Conservation (phyloP, 1,139 yeast genomes). For the Taphrina communis region DNA sequence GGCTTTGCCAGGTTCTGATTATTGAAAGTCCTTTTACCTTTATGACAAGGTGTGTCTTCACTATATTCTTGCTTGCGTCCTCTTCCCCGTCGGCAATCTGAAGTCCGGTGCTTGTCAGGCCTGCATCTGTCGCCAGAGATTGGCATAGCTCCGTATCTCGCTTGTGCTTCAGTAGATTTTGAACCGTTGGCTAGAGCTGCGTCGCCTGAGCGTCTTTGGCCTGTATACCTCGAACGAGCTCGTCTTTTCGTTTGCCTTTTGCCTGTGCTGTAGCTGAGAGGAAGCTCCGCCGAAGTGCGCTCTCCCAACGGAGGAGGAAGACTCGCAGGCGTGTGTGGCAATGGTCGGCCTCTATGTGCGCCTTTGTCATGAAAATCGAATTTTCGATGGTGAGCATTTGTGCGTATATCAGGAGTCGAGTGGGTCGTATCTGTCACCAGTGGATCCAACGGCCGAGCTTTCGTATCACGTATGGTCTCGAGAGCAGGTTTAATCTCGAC, state of each 20-base stretch:
- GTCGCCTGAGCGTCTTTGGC: neutral
- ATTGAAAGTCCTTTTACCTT: neutral
- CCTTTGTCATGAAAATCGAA: neutral
- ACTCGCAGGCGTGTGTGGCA: constrained; percentile 1
- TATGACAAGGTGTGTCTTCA: neutral
- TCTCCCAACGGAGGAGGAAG: neutral
- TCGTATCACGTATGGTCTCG: too few relatives aligned
- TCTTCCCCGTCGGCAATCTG: too few relatives aligned
- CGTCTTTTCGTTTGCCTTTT: too few relatives aligned
- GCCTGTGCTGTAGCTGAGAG: neutral
- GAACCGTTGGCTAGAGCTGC: neutral
- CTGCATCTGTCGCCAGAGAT: neutral
- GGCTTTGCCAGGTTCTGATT: neutral
- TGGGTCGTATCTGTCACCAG: too few relatives aligned
- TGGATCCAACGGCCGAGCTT: too few relatives aligned
- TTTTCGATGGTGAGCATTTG: neutral
- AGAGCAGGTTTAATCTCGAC: too few relatives aligned
- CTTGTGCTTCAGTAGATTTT: neutral
- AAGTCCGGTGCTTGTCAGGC: too few relatives aligned
- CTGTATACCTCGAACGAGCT: too few relatives aligned
- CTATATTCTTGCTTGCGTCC: neutral
- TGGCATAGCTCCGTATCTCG: neutral
- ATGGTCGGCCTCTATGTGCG: neutral
- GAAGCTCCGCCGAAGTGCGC: neutral
- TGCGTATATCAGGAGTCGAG: too few relatives aligned